phyloP scores from a whole-genome alignment of 192 early-diverging fungal species.

The Phlyctochytrium bullatum region DNA sequence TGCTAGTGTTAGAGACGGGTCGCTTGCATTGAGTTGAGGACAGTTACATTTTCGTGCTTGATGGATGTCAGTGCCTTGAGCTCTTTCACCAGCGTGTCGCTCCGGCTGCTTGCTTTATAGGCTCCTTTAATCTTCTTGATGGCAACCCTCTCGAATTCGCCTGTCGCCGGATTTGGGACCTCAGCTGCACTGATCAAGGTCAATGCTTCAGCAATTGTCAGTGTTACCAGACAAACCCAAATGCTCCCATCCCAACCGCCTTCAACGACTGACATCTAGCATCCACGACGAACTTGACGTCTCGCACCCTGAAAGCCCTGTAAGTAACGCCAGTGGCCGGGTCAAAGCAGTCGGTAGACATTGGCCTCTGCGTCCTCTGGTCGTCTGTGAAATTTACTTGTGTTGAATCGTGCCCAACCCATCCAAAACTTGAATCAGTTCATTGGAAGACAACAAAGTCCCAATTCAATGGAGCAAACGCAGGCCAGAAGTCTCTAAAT shows the following conservation, averaged over 20 bases:
- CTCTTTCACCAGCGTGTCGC: neutral
- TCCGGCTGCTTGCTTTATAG: neutral
- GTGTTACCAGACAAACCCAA: neutral
- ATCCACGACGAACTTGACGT: neutral
- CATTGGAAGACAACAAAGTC: too few relatives aligned
- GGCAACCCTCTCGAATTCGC: neutral
- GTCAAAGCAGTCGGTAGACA: neutral
- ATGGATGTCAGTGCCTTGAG: neutral
- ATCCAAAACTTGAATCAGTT: too few relatives aligned
- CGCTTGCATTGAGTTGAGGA: too few relatives aligned
- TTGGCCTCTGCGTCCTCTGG: too few relatives aligned
- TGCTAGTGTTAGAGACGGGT: too few relatives aligned
- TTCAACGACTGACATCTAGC: neutral
- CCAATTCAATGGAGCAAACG: too few relatives aligned
- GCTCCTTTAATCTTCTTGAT: neutral
- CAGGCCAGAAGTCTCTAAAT: too few relatives aligned
- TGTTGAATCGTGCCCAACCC: too few relatives aligned
- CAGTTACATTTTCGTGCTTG: slow-evolving; percentile 1
- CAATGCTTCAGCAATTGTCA: neutral
- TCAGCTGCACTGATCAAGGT: neutral
- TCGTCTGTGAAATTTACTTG: too few relatives aligned
- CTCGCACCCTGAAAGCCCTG: neutral
- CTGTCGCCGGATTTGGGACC: neutral
- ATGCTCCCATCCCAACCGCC: neutral
- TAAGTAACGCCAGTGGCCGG: neutral